A percentile compares a stretch with the other conserved stretches of the same genome.
Evolutionary conservation across 169 alveolate species (phyloP).

Genomic region (Cyclospora cayetanensis): DNA sequence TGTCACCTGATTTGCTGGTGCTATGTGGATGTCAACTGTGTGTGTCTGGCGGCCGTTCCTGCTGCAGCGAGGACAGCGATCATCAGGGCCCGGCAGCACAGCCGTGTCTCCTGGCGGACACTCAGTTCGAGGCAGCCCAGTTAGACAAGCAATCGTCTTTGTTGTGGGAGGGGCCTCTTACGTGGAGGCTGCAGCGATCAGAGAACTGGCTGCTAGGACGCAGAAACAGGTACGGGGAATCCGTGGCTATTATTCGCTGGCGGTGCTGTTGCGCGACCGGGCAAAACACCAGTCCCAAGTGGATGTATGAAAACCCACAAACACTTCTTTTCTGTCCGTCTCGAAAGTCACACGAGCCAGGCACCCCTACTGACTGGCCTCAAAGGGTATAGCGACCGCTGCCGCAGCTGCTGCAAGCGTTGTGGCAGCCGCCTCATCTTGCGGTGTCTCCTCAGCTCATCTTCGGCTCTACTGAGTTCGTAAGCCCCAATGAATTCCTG

Average conservation of each 20-base stretch:
- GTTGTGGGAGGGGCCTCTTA: constrained; percentile 80
- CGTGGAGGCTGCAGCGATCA: constrained; percentile 77
- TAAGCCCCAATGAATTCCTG: constrained; percentile 75
- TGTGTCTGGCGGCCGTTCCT: not conserved
- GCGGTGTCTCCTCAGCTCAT: constrained; percentile 35
- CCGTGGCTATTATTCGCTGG: not conserved
- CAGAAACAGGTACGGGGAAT: constrained; percentile 61
- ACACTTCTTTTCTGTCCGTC: too few species aligned
- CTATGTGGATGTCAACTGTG: too few species aligned
- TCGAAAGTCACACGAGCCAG: too few species aligned
- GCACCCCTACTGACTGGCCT: too few species aligned
- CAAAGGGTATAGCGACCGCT: too few species aligned
- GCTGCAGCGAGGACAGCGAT: constrained; percentile 53
- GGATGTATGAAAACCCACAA: not conserved
- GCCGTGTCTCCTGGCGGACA: not conserved
- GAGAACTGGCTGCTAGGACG: constrained; percentile 6
- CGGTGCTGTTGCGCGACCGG: not conserved
- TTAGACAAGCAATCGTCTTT: constrained; percentile 74
- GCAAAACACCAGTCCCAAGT: too few species aligned
- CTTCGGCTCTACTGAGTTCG: constrained; percentile 80
- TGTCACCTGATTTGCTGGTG: too few species aligned
- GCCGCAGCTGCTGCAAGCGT: constrained; percentile 22
- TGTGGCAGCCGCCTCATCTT: not conserved
- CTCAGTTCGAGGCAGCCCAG: constrained; percentile 55
- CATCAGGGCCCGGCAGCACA: not conserved